Percentiles rank a stretch among this genome's conserved stretches.
phyloP scores from a whole-genome alignment of 768 basidiomycete genomes.

The Leccinellum albellum region DNA sequence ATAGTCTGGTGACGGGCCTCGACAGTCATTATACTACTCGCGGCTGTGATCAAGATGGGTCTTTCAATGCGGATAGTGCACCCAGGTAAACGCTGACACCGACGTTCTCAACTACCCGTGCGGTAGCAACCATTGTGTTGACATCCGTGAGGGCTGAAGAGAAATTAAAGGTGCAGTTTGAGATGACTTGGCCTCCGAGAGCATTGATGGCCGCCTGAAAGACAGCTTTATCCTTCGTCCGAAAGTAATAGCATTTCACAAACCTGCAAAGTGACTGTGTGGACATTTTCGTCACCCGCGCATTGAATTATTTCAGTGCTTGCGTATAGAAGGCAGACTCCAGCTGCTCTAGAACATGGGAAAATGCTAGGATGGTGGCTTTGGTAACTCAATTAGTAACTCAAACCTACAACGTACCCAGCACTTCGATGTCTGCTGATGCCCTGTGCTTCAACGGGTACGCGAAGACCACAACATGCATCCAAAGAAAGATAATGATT shows the following conservation, averaged over 20 bases:
- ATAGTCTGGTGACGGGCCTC: slow-evolving; percentile 84
- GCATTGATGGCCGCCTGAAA: slow-evolving; percentile 45
- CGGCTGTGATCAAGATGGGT: slow-evolving; percentile 62
- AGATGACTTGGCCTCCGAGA: slow-evolving; percentile 52
- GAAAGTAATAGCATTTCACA: background rate
- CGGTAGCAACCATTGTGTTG: slow-evolving; percentile 62
- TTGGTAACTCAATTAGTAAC: background rate
- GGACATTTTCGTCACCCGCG: slow-evolving; percentile 58
- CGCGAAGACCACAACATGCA: slow-evolving; percentile 1
- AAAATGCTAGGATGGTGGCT: slow-evolving; percentile 51
- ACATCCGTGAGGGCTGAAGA: slow-evolving; percentile 59
- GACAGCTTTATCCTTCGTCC: background rate
- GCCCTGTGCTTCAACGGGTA: slow-evolving; percentile 7
- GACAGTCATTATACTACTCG: slow-evolving; percentile 70
- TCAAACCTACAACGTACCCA: slow-evolving; percentile 44
- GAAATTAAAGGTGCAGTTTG: slow-evolving; percentile 68
- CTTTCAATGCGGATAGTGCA: slow-evolving; percentile 57
- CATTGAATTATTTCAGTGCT: slow-evolving; percentile 61
- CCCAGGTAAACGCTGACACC: slow-evolving; percentile 79
- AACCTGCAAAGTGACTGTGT: slow-evolving; percentile 54
- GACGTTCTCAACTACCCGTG: slow-evolving; percentile 71
- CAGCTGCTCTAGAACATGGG: slow-evolving; percentile 69
- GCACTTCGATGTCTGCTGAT: slow-evolving; percentile 39
- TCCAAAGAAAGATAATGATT: background rate
- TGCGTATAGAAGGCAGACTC: slow-evolving; percentile 68